Base-by-base conservation (phyloP, 2,329 filamentous ascomycete species). In the Colletotrichum truncatum region DNA sequence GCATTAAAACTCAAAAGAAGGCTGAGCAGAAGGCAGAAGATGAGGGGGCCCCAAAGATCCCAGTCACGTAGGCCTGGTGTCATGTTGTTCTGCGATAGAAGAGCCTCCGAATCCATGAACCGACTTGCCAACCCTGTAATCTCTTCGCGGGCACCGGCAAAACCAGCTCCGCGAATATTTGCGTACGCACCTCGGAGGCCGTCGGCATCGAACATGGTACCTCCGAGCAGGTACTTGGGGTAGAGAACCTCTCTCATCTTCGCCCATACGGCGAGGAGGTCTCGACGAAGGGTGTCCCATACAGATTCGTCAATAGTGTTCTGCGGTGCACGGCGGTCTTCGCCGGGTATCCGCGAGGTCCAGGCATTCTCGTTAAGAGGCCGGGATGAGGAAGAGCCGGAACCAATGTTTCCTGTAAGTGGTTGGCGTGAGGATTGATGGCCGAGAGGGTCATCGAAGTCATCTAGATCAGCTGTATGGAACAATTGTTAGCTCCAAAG, bases 161-260 rank as follows among this genome's bases (percentile, higher is more conserved):
- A 77, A 1, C 88, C 88, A 4, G 82, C 87, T 23, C 83, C 85
- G 9, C 88, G 82, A 45, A 91, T 79, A 68, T 85, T 87, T 18
- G 87, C 86, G 74, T 90, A 90, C 1, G 87, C 87, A 66, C 87
- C 87, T 4, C 88, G 84, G 8, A 90, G 72, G 10, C 84, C 84
- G 4, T 83, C 79, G 41, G 77, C 78, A 66, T 89, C 87, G 60
- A 89, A 84, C 87, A 90, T 89, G 64, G 85, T 88, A 28, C 88
- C 88, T 34, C 87, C 87, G 23, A 99, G 90, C 51, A 99, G 86
- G 81, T 98, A 98, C 75, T 94, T 94, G 16, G 96, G 96, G 80
- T 93, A 99, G 66, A 99, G 88, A 38, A 99, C 96, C 83, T 98
- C 95, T 78, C 93, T 91, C 90, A 99, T 93, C 85, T 99, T 99